Base-by-base conservation (phyloP, 805 yeast species). In the Suhomyces pyralidae region DNA sequence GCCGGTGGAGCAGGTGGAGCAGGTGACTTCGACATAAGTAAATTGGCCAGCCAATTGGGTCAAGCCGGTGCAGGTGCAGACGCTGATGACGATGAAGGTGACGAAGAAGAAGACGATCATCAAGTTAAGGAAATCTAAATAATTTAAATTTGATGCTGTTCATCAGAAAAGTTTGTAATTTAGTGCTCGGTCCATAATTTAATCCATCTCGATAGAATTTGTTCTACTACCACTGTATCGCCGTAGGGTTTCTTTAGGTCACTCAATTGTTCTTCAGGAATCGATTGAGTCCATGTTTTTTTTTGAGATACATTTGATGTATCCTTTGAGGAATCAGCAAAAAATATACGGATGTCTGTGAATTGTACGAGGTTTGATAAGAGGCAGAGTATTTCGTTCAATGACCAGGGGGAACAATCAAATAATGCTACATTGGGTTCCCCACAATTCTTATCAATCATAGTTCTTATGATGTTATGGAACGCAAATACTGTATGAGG, bases 1-100 rank as follows among this genome's bases (percentile, higher is more conserved):
- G 71, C 66, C 43, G 74, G 70, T 20, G 67, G 69, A 28, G 57
- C 53, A 19, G 66, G 61, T 44, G 69, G 68, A 7, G 70, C 60
- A 53, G 69, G 68, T n/a, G 59, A 65, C 50, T 70, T 73, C 42
- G 79, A 75, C 56, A 68, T 75, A 55, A 64, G 64, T 40, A 51
- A 63, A 25, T 68, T 71, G 58, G 78, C 79, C 40, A 71, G 76
- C 55, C 78, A 74, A 67, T 72, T 74, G 63, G 78, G 78, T 43
- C 70, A 70, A 57, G 73, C 73, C 40, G 71, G 70, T 49, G 72
- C 66, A 49, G 64, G 58, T 17, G 57, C 49, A 1, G 61, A 48
- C 10, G 63, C 48, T 9, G 64, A 45, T 6, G 64, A 52, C 6
- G 66, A 55, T 8, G 64, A 53, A 17, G 69, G 54, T 10, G 69